A percentile compares a stretch with the other conserved stretches of the same genome.
These are phyloP conservation scores for Colletotrichum scovillei DNA, from an alignment of 2,329 filamentous ascomycete genomes.

Conservation along the genomic window DNA sequence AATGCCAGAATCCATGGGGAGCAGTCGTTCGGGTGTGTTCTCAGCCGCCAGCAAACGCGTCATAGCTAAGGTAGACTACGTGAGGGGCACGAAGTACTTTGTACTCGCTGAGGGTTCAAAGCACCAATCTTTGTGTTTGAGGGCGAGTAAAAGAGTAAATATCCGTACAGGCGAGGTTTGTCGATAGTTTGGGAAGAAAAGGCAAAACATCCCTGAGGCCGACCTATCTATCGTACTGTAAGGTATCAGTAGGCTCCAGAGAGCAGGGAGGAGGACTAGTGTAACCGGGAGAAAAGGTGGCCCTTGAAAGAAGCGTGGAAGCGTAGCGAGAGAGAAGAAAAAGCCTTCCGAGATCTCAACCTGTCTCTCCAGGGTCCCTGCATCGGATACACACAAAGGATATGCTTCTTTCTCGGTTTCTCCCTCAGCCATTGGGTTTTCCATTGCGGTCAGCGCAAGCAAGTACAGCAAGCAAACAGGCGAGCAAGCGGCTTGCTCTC, in stretches of 20 bases:
- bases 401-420: slow-evolving; percentile 14
- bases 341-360: background rate
- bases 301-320: slow-evolving; percentile 11
- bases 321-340: slow-evolving; percentile 14
- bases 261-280: background rate
- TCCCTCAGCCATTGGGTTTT: background rate
- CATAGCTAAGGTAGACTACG: background rate
- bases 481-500: background rate
- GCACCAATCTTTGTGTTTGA: background rate
- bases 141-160: background rate
- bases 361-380: slow-evolving; percentile 11
- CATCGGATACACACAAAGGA: slow-evolving; percentile 15
- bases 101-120: background rate
- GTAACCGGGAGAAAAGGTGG: background rate
- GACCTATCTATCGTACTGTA: background rate
- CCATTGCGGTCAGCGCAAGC: background rate
- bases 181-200: background rate
- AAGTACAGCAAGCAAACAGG: background rate
- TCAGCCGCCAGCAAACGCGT: background rate
- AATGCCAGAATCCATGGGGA: background rate
- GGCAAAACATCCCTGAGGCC: background rate
- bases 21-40: background rate
- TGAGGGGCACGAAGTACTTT: too few species aligned
- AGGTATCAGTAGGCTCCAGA: background rate
- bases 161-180: background rate